Evolutionary conservation across 1,139 yeast genomes (phyloP), one percentile per base, ranked within the genome.

Genomic region (Geotrichum phurueaensis): DNA sequence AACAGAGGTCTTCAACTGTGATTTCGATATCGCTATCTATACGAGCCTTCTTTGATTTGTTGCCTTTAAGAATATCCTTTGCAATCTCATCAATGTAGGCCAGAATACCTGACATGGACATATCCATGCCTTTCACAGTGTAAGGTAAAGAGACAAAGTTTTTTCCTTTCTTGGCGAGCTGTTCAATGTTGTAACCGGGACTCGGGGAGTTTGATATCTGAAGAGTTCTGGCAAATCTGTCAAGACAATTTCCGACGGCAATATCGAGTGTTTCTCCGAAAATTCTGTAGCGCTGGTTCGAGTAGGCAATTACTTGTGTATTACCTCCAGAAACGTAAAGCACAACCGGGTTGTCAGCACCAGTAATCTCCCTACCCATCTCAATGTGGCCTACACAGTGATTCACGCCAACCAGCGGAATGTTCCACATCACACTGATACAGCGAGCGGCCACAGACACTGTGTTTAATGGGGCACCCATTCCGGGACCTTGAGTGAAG

Each of bases 361-460:
- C 96, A 0, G 99, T 94, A 69, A 94, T 92, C 70, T 94, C 99
- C 65, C 99, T 78, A 2, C 99, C 99, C 99, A 94, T 94, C 72
- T 95, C 99, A 62, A 94, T 94, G 73, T 94, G 99, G 0, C 99
- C 99, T 29, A 94, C 85, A 75, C 99, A 94, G 73, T 94, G 99
- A 69, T 94, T 95, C 0, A 95, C 99, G 0, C 98, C 99, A 4
- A 94, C 87, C 48, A 94, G 73, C 0, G 99, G 99, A 36, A 88
- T 77, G 5, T 82, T 71, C 96, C 96, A 91, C 69, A 94, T 71
- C 66, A 87, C 84, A 22, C 94, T 79, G 54, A 92, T 76, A 0
- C 97, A 86, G 69, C 99, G 79, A 1, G 99, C 99, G 0, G 96
- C 96, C 53, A 94, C 79, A 1, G 88, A 98, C 49, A 91, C 97